A percentile compares a stretch with the other conserved stretches of the same genome.
Evolutionary conservation across 2,329 filamentous ascomycete species (phyloP).

Genomic region (Aspergillus floridensis): DNA sequence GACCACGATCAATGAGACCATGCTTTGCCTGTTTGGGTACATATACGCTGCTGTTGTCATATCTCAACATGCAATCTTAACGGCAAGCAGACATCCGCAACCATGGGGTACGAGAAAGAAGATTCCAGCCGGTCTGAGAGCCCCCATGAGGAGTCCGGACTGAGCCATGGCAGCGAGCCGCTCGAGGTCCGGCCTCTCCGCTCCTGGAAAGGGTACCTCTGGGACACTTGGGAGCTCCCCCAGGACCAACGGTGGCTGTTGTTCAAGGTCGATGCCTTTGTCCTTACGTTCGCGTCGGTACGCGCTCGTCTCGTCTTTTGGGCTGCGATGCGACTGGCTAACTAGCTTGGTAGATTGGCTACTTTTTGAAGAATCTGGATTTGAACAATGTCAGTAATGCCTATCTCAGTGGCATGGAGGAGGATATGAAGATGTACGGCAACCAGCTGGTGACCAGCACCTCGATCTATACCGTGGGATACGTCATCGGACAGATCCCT

Average conservation of each 20-base stretch:
- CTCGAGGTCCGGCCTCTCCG: constrained; percentile 4
- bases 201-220: constrained; percentile 24
- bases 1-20: neutral
- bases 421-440: constrained; percentile 36
- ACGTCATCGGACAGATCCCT: constrained; percentile 46
- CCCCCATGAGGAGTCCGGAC: neutral
- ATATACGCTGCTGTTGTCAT: neutral
- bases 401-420: constrained; percentile 39
- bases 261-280: constrained; percentile 30
- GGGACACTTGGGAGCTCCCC: constrained; percentile 24
- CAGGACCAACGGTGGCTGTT: constrained; percentile 25
- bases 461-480: constrained; percentile 47
- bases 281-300: constrained; percentile 26
- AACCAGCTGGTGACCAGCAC: constrained; percentile 40
- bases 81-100: neutral
- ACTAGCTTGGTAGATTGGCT: constrained; percentile 18
- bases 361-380: constrained; percentile 37
- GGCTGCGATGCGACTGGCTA: neutral
- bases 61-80: neutral
- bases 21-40: neutral
- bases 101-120: neutral
- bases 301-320: neutral
- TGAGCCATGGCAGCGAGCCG: neutral
- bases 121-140: neutral
- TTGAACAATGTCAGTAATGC: constrained; percentile 46